Base-by-base conservation (phyloP, 2,329 filamentous ascomycete genomes). In the Stagonosporopsis rhizophila region DNA sequence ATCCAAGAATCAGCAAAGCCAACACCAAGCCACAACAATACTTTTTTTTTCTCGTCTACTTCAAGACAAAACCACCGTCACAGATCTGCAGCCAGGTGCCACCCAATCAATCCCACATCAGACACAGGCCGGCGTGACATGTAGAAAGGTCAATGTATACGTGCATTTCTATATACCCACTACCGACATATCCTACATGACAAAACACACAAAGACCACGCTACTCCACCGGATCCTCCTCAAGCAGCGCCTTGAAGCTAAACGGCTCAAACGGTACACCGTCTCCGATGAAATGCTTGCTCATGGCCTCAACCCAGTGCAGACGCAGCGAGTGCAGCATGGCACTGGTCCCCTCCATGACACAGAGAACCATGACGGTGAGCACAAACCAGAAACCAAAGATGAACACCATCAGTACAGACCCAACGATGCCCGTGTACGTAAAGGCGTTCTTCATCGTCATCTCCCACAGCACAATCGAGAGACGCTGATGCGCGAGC, bases 251-350 rank as follows among this genome's bases (percentile, higher is more conserved):
- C 79, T 89, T 87, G 77, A 97, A 97, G 61, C 90, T 95, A 75
- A 97, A 96, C 4, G 93, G 93, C 71, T 88, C 83, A 77, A 97
- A 97, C 1, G 92, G 83, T 77, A 92, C 71, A 59, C 93, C 93
- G 57, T 91, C 90, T 71, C 95, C 95, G 74, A 96, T 88, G 77
- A 96, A 96, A 82, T 96, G 94, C 82, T 96, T 96, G 80, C 91
- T 96, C 87, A 97, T 97, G 17, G 93, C 94, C 78, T 97, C 94
- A 61, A 97, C 93, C 93, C 93, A 97, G 68, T 96, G 93, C 72
- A 97, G 81, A 82, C 93, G 86, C 67, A 97, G 84, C 58, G 89
- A 91, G 80, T 96, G 92, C 80, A 96, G 83, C 93, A 97, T 97
- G 69, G 93, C 93, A 78, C 90, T 94, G 28, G 94, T 96, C 63